A percentile compares a stretch with the other conserved stretches of the same genome.
These are phyloP conservation scores for Citrullus mucosospermus DNA, from an alignment of 306 rosid species.

Conservation along the genomic window DNA sequence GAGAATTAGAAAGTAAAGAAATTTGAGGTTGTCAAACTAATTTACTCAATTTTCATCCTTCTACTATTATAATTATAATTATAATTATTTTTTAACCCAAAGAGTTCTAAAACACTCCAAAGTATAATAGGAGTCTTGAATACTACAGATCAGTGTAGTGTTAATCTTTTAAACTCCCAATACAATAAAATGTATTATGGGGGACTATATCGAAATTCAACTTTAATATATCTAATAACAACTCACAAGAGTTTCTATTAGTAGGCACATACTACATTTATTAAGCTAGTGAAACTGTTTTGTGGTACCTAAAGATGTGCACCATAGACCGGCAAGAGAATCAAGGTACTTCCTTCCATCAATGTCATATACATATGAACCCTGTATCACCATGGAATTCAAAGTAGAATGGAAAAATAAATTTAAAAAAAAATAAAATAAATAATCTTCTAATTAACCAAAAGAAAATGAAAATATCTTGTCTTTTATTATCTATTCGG, in stretches of 20 bases:
- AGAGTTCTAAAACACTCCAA: background rate
- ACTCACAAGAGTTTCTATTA: background rate
- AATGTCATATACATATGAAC: slow-evolving; percentile 74
- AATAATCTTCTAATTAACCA: background rate
- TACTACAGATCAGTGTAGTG: background rate
- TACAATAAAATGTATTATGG: background rate
- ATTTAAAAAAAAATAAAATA: too few relatives aligned
- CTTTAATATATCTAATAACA: background rate
- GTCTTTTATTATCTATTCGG: background rate
- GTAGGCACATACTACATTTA: background rate
- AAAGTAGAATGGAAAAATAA: background rate
- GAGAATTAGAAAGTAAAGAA: background rate
- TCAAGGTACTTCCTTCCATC: slow-evolving; percentile 87
- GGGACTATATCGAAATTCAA: background rate
- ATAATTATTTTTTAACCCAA: background rate
- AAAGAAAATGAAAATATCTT: background rate
- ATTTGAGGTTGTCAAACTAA: background rate
- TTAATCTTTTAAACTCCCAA: background rate
- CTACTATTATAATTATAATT: background rate
- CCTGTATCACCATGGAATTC: slow-evolving; percentile 35
- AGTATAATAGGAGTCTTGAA: background rate
- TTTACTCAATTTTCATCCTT: background rate
- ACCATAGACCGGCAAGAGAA: slow-evolving; percentile 93
- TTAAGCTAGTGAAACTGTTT: background rate
- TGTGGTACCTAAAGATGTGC: slow-evolving; percentile 48